phyloP scores from a whole-genome alignment of 768 basidiomycete genomes.

The Rhodotorula taiwanensis region DNA sequence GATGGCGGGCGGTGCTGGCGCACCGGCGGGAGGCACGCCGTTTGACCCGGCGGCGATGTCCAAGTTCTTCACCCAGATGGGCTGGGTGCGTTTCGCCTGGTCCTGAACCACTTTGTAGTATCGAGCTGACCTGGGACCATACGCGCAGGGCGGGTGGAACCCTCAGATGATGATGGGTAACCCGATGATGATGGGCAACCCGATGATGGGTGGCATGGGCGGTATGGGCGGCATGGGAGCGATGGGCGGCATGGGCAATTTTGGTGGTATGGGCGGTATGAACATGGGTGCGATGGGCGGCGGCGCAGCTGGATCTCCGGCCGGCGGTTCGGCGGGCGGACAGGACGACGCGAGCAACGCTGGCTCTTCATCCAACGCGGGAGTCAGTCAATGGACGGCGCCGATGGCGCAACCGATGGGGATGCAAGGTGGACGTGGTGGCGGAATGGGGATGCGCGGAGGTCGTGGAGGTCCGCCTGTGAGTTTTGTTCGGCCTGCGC shows the following conservation, averaged over 20 bases:
- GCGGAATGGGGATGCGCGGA: conserved; percentile 46
- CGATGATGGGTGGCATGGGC: conserved; percentile 39
- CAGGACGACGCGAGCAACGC: conserved; percentile 36
- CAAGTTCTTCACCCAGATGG: conserved; percentile 87
- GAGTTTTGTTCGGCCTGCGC: too few relatives aligned
- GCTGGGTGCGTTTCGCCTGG: conserved; percentile 41
- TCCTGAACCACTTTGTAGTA: too few relatives aligned
- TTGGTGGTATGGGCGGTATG: conserved; percentile 42
- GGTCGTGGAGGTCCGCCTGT: conserved; percentile 46
- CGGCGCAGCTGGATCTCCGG: conserved; percentile 41
- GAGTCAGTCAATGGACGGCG: conserved; percentile 23
- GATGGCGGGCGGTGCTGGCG: background rate
- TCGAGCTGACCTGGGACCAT: background rate
- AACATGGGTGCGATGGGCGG: conserved; percentile 29
- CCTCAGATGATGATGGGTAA: conserved; percentile 44
- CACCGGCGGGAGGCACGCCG: conserved; percentile 47
- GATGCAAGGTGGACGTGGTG: conserved; percentile 35
- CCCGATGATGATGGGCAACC: conserved; percentile 26
- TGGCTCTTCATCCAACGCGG: background rate
- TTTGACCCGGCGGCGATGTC: conserved; percentile 92
- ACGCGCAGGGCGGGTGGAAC: conserved; percentile 41
- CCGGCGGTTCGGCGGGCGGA: conserved; percentile 30
- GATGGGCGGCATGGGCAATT: background rate
- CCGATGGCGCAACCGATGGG: conserved; percentile 29
- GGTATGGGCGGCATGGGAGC: conserved; percentile 37